Evolutionary conservation across 805 yeast genomes (phyloP).

Genomic region (Kazachstania martiniae): DNA sequence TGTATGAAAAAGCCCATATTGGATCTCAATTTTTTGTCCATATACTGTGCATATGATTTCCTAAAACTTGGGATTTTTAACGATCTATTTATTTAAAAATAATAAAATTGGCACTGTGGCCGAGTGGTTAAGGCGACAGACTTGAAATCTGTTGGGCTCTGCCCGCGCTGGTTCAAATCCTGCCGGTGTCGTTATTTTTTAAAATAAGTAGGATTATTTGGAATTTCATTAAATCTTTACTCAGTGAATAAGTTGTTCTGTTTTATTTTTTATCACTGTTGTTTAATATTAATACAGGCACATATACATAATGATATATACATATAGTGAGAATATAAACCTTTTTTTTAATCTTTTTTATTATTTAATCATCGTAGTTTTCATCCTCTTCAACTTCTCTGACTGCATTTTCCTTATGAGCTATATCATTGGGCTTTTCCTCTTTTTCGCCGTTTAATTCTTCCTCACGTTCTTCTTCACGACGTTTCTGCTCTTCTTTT

Average conservation of each 20-base stretch:
- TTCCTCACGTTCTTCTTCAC: conserved; percentile 26
- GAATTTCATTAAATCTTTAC: too few relatives aligned
- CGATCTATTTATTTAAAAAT: too few relatives aligned
- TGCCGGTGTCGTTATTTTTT: conserved; percentile 6
- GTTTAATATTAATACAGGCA: too few relatives aligned
- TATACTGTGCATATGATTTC: not conserved
- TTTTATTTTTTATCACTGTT: too few relatives aligned
- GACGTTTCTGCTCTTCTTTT: conserved; percentile 31
- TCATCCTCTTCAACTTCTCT: conserved; percentile 36
- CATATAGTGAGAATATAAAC: too few relatives aligned
- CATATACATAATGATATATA: too few relatives aligned
- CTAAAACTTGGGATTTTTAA: too few relatives aligned
- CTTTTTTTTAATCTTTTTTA: too few relatives aligned
- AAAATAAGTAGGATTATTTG: too few relatives aligned
- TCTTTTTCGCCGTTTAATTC: conserved; percentile 6
- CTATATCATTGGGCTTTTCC: conserved; percentile 4
- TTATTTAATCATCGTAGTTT: conserved; percentile 35
- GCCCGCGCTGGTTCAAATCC: conserved; percentile 8
- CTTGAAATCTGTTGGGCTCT: conserved; percentile 8
- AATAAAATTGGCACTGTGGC: conserved; percentile 5
- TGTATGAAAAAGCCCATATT: too few relatives aligned
- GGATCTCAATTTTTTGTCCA: too few relatives aligned
- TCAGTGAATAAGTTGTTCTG: too few relatives aligned
- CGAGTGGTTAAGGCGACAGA: conserved; percentile 8
- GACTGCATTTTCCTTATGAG: conserved; percentile 19